Evolutionary conservation across 2,329 filamentous ascomycete genomes (phyloP).

Genomic region (Coniochaeta hoffmannii): DNA sequence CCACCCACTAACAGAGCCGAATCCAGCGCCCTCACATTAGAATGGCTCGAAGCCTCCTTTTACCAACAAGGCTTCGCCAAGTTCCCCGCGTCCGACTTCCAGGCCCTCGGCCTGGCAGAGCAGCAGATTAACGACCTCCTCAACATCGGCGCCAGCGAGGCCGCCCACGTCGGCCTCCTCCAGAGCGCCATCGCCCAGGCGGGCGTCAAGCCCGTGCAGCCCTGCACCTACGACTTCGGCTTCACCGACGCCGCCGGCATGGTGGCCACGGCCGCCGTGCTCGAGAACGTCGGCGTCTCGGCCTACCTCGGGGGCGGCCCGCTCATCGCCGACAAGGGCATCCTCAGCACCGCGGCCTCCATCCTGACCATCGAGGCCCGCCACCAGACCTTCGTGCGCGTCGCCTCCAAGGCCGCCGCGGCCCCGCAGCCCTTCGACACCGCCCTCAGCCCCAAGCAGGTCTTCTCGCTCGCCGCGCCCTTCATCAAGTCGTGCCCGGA

Average conservation of each 20-base stretch:
- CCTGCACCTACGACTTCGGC: conserved; percentile 66
- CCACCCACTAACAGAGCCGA: conserved; percentile 10
- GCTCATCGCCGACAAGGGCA: conserved; percentile 48
- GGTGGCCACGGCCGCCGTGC: conserved; percentile 60
- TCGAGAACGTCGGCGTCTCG: conserved; percentile 69
- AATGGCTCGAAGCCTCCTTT: conserved; percentile 67
- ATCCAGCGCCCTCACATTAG: conserved; percentile 59
- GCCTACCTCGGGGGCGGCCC: conserved; percentile 66
- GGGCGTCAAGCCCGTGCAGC: conserved; percentile 57
- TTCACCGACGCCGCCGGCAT: conserved; percentile 59
- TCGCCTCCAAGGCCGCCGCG: conserved; percentile 47
- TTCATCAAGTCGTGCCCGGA: conserved; percentile 66
- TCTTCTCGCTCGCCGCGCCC: conserved; percentile 66
- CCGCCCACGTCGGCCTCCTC: conserved; percentile 52
- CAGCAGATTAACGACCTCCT: conserved; percentile 52
- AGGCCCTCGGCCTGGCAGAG: conserved; percentile 49
- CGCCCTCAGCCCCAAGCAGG: conserved; percentile 57
- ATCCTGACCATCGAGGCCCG: conserved; percentile 69
- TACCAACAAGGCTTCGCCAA: conserved; percentile 64
- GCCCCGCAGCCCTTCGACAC: conserved; percentile 65
- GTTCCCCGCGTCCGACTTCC: conserved; percentile 59
- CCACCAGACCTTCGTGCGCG: conserved; percentile 66
- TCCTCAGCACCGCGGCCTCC: conserved; percentile 59
- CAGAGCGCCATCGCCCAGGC: conserved; percentile 53
- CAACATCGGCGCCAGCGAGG: conserved; percentile 55